Evolutionary conservation across 2,329 filamentous ascomycete genomes (phyloP).

Genomic region (Xylaria sp.): DNA sequence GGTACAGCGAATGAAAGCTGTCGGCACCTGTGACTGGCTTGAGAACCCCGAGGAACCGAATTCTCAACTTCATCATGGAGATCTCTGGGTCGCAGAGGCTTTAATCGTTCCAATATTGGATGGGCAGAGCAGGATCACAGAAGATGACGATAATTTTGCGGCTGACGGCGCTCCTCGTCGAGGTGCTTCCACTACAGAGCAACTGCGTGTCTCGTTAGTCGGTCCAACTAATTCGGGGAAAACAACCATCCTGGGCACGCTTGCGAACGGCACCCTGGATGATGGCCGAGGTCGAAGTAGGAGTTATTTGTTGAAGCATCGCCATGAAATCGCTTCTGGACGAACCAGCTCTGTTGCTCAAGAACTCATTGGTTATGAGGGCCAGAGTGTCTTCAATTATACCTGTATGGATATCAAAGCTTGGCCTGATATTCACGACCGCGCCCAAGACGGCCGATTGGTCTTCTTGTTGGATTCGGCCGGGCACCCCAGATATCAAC

Average conservation of each 20-base stretch:
- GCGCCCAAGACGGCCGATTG: constrained; percentile 77
- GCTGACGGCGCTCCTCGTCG: constrained; percentile 50
- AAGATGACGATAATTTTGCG: constrained; percentile 40
- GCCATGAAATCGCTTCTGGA: constrained; percentile 91
- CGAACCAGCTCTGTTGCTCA: constrained; percentile 95
- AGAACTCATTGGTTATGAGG: constrained; percentile 87
- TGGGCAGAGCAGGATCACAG: constrained; percentile 43
- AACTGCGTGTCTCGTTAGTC: constrained; percentile 86
- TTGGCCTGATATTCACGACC: constrained; percentile 93
- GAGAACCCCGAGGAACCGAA: constrained; percentile 54
- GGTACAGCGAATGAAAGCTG: constrained; percentile 81
- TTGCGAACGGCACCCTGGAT: constrained; percentile 88
- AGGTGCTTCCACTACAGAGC: constrained; percentile 70
- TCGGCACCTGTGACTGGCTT: constrained; percentile 84
- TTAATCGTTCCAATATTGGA: constrained; percentile 80
- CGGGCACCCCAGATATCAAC: constrained; percentile 87
- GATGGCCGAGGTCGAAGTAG: constrained; percentile 93
- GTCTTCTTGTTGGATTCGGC: constrained; percentile 94
- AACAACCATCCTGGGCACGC: constrained; percentile 86
- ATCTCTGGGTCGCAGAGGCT: constrained; percentile 89
- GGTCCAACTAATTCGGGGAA: constrained; percentile 93
- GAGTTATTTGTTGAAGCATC: constrained; percentile 87
- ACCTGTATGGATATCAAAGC: constrained; percentile 86
- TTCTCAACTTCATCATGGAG: constrained; percentile 56
- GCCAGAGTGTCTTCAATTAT: constrained; percentile 78